Evolutionary conservation across 139 green algal species (phyloP).

Genomic region (Chara braunii): DNA sequence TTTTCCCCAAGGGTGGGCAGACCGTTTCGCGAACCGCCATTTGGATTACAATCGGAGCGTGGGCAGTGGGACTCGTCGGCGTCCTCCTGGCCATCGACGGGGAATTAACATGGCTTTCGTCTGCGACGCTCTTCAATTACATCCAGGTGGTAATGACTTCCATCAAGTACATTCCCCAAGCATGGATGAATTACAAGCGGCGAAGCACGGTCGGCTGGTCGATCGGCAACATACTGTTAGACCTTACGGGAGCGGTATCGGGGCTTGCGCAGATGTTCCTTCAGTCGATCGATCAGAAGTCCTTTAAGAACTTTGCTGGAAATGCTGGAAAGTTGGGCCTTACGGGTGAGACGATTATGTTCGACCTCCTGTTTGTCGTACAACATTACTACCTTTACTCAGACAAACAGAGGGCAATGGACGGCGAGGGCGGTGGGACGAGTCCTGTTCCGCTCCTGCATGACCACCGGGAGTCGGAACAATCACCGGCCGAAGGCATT

Average conservation of each 20-base stretch:
- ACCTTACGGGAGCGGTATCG: conserved; percentile 5
- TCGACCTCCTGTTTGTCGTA: too few species aligned
- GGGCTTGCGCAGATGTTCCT: conserved; percentile 14
- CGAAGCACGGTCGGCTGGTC: conserved; percentile 22
- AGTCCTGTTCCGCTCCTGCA: too few species aligned
- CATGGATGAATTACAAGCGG: conserved; percentile 14
- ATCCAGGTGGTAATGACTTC: conserved; percentile 16
- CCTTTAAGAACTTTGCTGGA: conserved; percentile 7
- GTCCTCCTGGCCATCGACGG: too few species aligned
- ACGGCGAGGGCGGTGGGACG: too few species aligned
- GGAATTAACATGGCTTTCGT: too few species aligned
- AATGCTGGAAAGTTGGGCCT: conserved; percentile 22
- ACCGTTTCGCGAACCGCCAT: neutral
- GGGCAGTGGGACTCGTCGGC: neutral
- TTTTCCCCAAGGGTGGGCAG: conserved; percentile 16
- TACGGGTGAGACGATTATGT: too few species aligned
- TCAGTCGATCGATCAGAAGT: conserved; percentile 14
- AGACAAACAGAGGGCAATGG: too few species aligned
- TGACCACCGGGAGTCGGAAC: too few species aligned
- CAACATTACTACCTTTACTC: too few species aligned
- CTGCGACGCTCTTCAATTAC: neutral
- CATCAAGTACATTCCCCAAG: conserved; percentile 34
- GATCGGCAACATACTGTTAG: conserved; percentile 28
- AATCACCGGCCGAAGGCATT: too few species aligned
- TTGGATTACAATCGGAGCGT: neutral